Percentiles rank a stretch among this genome's conserved stretches.
These are phyloP conservation scores for Buxus sempervirens DNA, from an alignment of 164 flowering plant genomes.

Conservation along the genomic window DNA sequence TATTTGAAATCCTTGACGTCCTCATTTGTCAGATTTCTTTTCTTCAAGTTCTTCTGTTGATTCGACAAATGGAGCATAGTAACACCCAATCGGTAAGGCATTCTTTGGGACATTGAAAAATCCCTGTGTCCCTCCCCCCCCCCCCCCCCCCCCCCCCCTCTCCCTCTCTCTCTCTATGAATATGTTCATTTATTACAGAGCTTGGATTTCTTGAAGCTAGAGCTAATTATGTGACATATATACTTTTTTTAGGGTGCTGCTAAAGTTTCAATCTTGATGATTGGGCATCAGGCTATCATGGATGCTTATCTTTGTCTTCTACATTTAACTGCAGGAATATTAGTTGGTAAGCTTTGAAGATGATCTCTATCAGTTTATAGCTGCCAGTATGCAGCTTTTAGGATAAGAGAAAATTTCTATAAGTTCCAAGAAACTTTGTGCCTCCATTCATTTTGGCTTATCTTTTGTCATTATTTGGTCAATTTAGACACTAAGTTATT, in stretches of 20 bases:
- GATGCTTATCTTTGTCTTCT: constrained; percentile 98
- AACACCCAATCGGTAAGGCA: constrained; percentile 90
- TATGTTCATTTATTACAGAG: neutral
- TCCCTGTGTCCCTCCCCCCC: too few species aligned
- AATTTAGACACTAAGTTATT: too few species aligned
- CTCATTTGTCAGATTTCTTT: constrained; percentile 62
- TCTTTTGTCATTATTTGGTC: neutral
- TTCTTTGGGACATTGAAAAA: neutral
- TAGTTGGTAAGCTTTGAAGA: constrained; percentile 68
- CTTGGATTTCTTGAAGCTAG: neutral
- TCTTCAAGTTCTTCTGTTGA: constrained; percentile 89
- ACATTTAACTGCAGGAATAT: constrained; percentile 94
- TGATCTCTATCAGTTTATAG: neutral
- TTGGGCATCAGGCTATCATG: constrained; percentile 98
- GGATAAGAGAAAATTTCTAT: neutral
- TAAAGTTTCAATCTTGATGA: constrained; percentile 86
- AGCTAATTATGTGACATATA: constrained; percentile 4
- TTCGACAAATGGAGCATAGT: constrained; percentile 98
- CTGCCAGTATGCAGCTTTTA: neutral
- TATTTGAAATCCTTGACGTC: constrained; percentile 43
- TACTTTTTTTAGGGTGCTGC: constrained; percentile 78
- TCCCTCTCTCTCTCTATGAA: too few species aligned
- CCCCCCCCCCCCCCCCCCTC: too few species aligned
- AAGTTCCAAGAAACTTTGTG: neutral
- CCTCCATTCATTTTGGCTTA: neutral